Evolutionary conservation across 2,329 filamentous ascomycete genomes (phyloP), one percentile per base, ranked within the genome.

Genomic region (Ciborinia camelliae): DNA sequence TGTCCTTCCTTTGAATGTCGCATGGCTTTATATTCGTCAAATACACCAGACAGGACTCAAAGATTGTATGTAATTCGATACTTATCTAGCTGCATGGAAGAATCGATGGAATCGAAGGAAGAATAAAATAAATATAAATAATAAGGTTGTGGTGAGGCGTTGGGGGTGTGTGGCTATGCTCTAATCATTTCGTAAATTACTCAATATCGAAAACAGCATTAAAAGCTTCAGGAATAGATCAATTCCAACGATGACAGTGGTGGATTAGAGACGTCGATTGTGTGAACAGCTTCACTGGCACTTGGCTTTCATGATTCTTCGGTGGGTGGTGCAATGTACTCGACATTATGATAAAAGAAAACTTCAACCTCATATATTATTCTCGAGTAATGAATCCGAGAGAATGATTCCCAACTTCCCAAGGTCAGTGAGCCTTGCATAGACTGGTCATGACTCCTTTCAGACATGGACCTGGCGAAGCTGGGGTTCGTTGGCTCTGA

Each of bases 51-150:
- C 2, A 35, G 20, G 12, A 47, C 7, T 23, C 12, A 12, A 47
- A 32, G n/a, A 26, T 4, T 47, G 55, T 20, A 58, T n/a, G 18
- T 47, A 10, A 59, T 47, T 47, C n/a, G 55, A 59, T 47, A n/a
- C 41, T 47, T 59, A 59, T 59, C 41, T 4, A 59, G 14, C 20
- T 47, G n/a, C 41, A 23, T 35, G n/a, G 32, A 59, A 47, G 30
- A 18, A 48, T 47, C 4, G 15, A 47, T 26, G 30, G 41, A 47
- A 26, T 35, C 3, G 28, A 59, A 47, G 12, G 7, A 58, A 10
- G 54, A 18, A 18, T 45, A 9, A 45, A 20, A 58, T 9, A 20
- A 32, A 45, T 32, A 6, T 20, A 26, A 47, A 35, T 47, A 14
- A 32, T 23, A 43, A 45, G 18, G 39, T 32, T 45, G 4, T 32